Conservation (phyloP, 352 stramenopile species). For the Phytophthora vignae region DNA sequence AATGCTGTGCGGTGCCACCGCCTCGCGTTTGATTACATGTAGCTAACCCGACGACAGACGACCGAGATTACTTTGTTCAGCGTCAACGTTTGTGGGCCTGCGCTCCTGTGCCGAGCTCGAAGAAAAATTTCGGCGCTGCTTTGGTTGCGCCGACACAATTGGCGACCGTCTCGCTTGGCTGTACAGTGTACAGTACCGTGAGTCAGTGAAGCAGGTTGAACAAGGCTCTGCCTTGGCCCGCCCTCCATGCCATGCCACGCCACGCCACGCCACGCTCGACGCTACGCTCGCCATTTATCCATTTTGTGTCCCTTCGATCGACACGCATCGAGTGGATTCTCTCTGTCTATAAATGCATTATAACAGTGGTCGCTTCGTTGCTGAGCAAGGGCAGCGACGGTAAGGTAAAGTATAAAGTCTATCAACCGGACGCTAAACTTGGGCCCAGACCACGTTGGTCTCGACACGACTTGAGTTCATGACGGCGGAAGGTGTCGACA, state of each 20-base stretch:
- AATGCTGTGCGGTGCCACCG: conserved; percentile 16
- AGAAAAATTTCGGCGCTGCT: conserved; percentile 24
- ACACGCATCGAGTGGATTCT: conserved; percentile 34
- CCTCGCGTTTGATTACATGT: conserved; percentile 8
- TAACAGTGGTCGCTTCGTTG: conserved; percentile 6
- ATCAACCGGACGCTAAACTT: neutral
- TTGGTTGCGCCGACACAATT: conserved; percentile 6
- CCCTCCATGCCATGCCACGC: too few species aligned
- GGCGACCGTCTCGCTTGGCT: conserved; percentile 11
- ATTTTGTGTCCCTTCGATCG: conserved; percentile 32
- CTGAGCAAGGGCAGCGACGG: conserved; percentile 11
- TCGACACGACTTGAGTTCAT: neutral
- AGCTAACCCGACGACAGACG: conserved; percentile 30
- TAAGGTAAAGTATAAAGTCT: neutral
- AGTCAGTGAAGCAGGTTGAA: conserved; percentile 22
- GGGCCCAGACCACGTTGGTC: neutral
- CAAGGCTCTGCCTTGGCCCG: conserved; percentile 2
- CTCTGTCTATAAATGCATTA: neutral
- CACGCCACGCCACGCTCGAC: conserved; percentile 5
- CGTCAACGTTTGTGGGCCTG: conserved; percentile 14
- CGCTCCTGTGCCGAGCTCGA: conserved; percentile 17
- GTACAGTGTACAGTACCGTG: neutral
- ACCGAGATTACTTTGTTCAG: conserved; percentile 28
- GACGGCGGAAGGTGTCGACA: neutral
- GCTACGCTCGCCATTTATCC: conserved; percentile 22